Percentiles rank a stretch among this genome's conserved stretches.
These are phyloP conservation scores for Boletus sp. DNA, from an alignment of 768 basidiomycete species.

Conservation along the genomic window DNA sequence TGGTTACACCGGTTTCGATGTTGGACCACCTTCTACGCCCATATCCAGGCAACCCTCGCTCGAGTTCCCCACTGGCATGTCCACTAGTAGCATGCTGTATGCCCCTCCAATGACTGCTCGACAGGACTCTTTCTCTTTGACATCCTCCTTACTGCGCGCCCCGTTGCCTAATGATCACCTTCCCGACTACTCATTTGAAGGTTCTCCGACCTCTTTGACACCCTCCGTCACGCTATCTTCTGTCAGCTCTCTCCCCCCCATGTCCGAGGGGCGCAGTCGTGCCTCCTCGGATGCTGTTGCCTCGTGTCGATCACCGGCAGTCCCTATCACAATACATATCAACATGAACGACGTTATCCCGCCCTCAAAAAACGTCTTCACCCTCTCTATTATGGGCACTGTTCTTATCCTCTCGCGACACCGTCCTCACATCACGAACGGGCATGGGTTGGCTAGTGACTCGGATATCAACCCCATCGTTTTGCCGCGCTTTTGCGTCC, in stretches of 20 bases:
- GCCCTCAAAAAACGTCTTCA: constrained; percentile 61
- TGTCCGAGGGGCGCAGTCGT: constrained; percentile 37
- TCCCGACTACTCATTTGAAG: constrained; percentile 77
- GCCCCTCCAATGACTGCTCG: constrained; percentile 31
- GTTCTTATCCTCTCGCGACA: constrained; percentile 56
- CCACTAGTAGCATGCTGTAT: constrained; percentile 20
- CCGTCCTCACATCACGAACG: constrained; percentile 23
- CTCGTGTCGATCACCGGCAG: constrained; percentile 45
- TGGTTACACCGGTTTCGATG: constrained; percentile 73
- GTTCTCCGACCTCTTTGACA: constrained; percentile 50
- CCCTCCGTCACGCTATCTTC: constrained; percentile 44
- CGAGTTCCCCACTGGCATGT: constrained; percentile 38
- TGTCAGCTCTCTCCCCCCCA: constrained; percentile 34
- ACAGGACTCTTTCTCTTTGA: constrained; percentile 44
- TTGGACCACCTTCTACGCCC: constrained; percentile 41
- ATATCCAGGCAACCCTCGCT: constrained; percentile 49
- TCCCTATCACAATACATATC: constrained; percentile 70
- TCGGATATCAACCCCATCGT: constrained; percentile 51
- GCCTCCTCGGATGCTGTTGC: constrained; percentile 34
- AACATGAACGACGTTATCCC: constrained; percentile 78
- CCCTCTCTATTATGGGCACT: constrained; percentile 64
- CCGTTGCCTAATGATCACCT: constrained; percentile 65
- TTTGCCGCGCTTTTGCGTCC: constrained; percentile 67
- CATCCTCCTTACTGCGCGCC: constrained; percentile 68
- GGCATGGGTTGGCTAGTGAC: constrained; percentile 25